These are phyloP conservation scores for Gnomoniopsis sp. DNA, from an alignment of 2,329 filamentous ascomycete genomes.

Conservation along the genomic window DNA sequence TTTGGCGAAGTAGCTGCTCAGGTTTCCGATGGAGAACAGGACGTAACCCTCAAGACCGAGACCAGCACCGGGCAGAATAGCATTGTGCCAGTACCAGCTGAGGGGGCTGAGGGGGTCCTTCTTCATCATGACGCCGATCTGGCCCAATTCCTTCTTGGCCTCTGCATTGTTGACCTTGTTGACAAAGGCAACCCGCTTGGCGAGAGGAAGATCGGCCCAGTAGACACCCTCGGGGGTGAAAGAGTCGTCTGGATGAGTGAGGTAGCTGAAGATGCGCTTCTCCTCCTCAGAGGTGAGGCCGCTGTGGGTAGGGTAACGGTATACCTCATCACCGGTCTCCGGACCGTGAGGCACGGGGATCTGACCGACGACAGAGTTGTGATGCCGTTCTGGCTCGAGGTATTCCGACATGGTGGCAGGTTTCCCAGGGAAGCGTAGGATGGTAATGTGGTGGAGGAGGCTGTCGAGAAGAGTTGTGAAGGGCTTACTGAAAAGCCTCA, in stretches of 20 bases:
- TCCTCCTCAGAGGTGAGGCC: slow-evolving; percentile 41
- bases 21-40: slow-evolving; percentile 92
- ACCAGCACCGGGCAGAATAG: slow-evolving; percentile 87
- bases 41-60: slow-evolving; percentile 93
- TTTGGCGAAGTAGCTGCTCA: slow-evolving; percentile 74
- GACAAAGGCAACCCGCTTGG: slow-evolving; percentile 72
- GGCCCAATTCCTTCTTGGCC: slow-evolving; percentile 60
- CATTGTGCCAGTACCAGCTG: slow-evolving; percentile 84
- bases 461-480: background rate
- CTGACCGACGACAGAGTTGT: slow-evolving; percentile 44
- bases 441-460: background rate
- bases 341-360: slow-evolving; percentile 55
- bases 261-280: slow-evolving; percentile 66
- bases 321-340: slow-evolving; percentile 45
- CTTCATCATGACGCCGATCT: slow-evolving; percentile 78
- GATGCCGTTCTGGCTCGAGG: slow-evolving; percentile 36
- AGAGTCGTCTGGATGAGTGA: slow-evolving; percentile 85
- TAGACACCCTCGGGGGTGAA: slow-evolving; percentile 81
- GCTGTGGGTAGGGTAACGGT: slow-evolving; percentile 39
- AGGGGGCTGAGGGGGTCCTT: slow-evolving; percentile 79
- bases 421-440: background rate
- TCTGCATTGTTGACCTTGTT: slow-evolving; percentile 69
- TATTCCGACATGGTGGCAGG: slow-evolving; percentile 31
- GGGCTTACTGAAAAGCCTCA: slow-evolving; percentile 2
- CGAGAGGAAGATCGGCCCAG: slow-evolving; percentile 82